phyloP scores from a whole-genome alignment of 2,329 filamentous ascomycete species.

The Monilinia aucupariae region DNA sequence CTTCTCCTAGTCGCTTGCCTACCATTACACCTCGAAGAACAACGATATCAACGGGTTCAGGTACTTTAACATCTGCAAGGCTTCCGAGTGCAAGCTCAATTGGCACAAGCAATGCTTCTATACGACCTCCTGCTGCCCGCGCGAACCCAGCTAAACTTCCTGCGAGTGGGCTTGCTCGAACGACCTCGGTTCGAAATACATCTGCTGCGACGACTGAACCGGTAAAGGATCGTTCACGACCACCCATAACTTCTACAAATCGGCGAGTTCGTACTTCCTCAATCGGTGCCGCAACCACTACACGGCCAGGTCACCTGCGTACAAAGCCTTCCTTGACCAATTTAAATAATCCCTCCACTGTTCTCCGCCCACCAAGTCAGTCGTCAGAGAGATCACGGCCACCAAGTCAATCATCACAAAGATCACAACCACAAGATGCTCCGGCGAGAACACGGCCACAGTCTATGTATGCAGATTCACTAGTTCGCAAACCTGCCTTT shows the following conservation, averaged over 20 bases:
- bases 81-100: constrained; percentile 27
- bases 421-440: constrained; percentile 9
- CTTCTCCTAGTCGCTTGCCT: constrained; percentile 33
- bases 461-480: constrained; percentile 21
- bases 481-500: constrained; percentile 39
- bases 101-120: constrained; percentile 25
- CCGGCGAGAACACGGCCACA: constrained; percentile 11
- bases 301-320: constrained; percentile 26
- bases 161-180: constrained; percentile 24
- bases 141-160: constrained; percentile 25
- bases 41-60: constrained; percentile 18
- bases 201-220: constrained; percentile 17
- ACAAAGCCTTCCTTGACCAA: constrained; percentile 30
- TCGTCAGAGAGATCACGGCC: constrained; percentile 10
- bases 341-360: constrained; percentile 23
- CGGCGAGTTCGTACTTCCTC: constrained; percentile 30
- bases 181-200: constrained; percentile 23
- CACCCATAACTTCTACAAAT: constrained; percentile 19
- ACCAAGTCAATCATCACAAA: constrained; percentile 17
- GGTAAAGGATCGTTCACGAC: constrained; percentile 18
- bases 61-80: constrained; percentile 15
- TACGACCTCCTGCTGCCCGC: constrained; percentile 27
- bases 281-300: constrained; percentile 15
- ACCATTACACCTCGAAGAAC: constrained; percentile 28
- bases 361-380: constrained; percentile 23